Conservation (phyloP, 1,284 basidiomycete genomes). For the Retiboletus fuscus region DNA sequence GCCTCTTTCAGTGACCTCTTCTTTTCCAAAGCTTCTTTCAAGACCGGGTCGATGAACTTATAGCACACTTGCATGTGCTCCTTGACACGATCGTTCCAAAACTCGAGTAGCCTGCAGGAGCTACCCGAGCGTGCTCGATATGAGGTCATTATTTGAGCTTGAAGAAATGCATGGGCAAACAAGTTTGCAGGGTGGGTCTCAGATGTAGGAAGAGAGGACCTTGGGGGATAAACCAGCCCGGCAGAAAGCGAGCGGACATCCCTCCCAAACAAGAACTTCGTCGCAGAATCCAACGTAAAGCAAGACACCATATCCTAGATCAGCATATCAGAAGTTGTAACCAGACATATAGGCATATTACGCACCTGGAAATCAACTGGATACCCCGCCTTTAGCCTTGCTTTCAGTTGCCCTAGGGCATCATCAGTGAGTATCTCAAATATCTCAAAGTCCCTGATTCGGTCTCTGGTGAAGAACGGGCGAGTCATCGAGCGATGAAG, state of each 20-base stretch:
- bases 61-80: constrained; percentile 49
- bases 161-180: constrained; percentile 48
- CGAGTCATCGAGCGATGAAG: constrained; percentile 70
- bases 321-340: constrained; percentile 4
- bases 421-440: constrained; percentile 61
- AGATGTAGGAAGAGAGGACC: constrained; percentile 26
- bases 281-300: constrained; percentile 56
- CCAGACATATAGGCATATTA: not conserved
- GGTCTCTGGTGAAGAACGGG: constrained; percentile 65
- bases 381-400: constrained; percentile 55
- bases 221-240: constrained; percentile 45
- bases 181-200: constrained; percentile 44
- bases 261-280: constrained; percentile 55
- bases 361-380: constrained; percentile 64
- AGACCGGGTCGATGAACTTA: constrained; percentile 52
- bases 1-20: constrained; percentile 34
- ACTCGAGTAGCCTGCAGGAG: constrained; percentile 49
- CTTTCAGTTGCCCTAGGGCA: constrained; percentile 54
- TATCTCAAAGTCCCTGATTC: constrained; percentile 64
- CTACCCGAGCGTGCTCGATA: constrained; percentile 38
- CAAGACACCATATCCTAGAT: constrained; percentile 51
- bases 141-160: constrained; percentile 44
- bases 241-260: constrained; percentile 46
- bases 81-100: constrained; percentile 48
- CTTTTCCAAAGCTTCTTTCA: constrained; percentile 48